These are phyloP conservation scores for Pseudocercospora eumusae DNA, from an alignment of 2,329 filamentous ascomycete species.

Conservation along the genomic window DNA sequence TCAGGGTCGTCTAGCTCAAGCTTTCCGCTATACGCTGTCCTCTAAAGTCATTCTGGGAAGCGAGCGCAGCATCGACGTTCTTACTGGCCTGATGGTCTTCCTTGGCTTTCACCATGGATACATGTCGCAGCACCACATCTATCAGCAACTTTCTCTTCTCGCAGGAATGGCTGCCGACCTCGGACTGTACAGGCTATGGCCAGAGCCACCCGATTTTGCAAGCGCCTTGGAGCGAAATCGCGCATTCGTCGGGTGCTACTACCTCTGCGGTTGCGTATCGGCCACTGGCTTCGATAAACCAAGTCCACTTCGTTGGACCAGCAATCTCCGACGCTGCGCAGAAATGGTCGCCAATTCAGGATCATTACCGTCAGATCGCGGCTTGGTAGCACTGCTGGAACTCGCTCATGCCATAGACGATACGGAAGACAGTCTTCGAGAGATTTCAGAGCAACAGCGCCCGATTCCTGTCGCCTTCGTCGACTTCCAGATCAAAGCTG, in stretches of 20 bases:
- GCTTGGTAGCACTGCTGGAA: conserved; percentile 25
- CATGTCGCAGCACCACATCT: conserved; percentile 30
- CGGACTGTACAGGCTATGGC: conserved; percentile 28
- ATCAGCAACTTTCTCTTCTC: conserved; percentile 32
- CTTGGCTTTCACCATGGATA: conserved; percentile 35
- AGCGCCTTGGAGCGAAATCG: conserved; percentile 27
- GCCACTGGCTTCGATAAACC: conserved; percentile 32
- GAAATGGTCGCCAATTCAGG: conserved; percentile 19
- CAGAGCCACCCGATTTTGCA: conserved; percentile 21
- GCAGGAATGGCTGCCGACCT: conserved; percentile 35
- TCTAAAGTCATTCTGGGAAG: conserved; percentile 31
- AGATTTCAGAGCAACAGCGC: conserved; percentile 14
- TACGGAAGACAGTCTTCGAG: conserved; percentile 26
- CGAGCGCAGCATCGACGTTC: conserved; percentile 32
- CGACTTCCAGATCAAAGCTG: conserved; percentile 26
- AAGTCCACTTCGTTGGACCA: conserved; percentile 32
- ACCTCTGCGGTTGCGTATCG: conserved; percentile 31
- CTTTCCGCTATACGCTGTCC: conserved; percentile 33
- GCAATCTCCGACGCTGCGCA: conserved; percentile 28
- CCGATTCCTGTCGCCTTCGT: conserved; percentile 18
- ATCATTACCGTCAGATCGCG: conserved; percentile 23
- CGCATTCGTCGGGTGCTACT: conserved; percentile 34
- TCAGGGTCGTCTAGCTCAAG: conserved; percentile 29
- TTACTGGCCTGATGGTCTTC: conserved; percentile 32
- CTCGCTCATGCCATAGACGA: conserved; percentile 28